A percentile compares a stretch with the other conserved stretches of the same genome.
Evolutionary conservation across 352 stramenopile species (phyloP).

Genomic region (Globisporangium carolinianum): DNA sequence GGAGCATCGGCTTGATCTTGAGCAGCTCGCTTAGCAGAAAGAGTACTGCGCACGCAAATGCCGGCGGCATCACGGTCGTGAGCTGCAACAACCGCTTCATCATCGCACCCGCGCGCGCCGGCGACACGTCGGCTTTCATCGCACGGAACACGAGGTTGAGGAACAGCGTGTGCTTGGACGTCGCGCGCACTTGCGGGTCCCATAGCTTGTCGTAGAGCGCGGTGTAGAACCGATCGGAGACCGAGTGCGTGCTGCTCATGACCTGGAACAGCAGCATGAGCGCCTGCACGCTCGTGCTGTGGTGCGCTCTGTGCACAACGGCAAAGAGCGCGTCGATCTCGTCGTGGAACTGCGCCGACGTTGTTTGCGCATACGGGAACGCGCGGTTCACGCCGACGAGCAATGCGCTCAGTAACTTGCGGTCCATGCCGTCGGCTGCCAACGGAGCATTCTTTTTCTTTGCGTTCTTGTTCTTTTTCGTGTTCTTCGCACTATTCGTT

Average conservation of each 20-base stretch:
- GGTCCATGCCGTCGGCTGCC: slow-evolving; percentile 72
- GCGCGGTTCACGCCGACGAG: slow-evolving; percentile 98
- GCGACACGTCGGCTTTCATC: slow-evolving; percentile 92
- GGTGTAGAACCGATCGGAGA: slow-evolving; percentile 96
- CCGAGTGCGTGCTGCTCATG: slow-evolving; percentile 77
- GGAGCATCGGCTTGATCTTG: slow-evolving; percentile 72
- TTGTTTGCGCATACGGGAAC: slow-evolving; percentile 90
- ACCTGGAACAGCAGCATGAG: slow-evolving; percentile 95
- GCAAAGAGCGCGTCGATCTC: slow-evolving; percentile 80
- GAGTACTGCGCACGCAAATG: slow-evolving; percentile 89
- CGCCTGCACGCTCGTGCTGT: slow-evolving; percentile 94
- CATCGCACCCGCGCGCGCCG: slow-evolving; percentile 84
- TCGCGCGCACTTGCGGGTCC: slow-evolving; percentile 86
- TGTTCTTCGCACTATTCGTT: slow-evolving; percentile 19
- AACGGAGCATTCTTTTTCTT: slow-evolving; percentile 38
- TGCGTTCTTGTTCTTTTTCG: slow-evolving; percentile 34
- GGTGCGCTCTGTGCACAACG: slow-evolving; percentile 80
- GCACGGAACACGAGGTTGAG: slow-evolving; percentile 98
- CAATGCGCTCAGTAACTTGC: slow-evolving; percentile 93
- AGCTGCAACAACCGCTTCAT: slow-evolving; percentile 92
- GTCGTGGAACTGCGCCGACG: slow-evolving; percentile 57
- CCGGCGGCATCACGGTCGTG: slow-evolving; percentile 67
- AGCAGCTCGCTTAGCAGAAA: slow-evolving; percentile 95
- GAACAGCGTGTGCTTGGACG: slow-evolving; percentile 94
- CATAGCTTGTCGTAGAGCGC: slow-evolving; percentile 95